Evolutionary conservation across 2,329 filamentous ascomycete species (phyloP).

Genomic region (Ascochyta rabiei): DNA sequence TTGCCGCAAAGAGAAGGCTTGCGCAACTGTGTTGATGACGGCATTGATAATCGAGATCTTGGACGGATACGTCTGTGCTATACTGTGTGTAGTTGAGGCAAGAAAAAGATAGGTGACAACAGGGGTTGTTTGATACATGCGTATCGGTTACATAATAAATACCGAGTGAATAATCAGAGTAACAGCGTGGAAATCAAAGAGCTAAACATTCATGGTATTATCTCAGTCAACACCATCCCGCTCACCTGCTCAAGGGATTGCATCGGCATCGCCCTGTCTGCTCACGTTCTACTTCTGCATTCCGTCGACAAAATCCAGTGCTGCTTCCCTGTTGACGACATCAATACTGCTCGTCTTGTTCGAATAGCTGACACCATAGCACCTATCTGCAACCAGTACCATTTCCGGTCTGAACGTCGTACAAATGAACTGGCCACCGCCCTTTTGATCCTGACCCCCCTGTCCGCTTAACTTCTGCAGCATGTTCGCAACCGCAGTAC

Average conservation of each 20-base stretch:
- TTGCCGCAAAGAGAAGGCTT: neutral
- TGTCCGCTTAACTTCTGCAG: constrained; percentile 63
- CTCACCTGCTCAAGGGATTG: neutral
- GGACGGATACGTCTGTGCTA: neutral
- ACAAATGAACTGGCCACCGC: constrained; percentile 87
- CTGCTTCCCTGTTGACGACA: constrained; percentile 84
- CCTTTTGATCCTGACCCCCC: constrained; percentile 49
- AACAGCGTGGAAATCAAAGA: too few relatives aligned
- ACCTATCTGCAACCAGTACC: constrained; percentile 92
- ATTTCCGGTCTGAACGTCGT: constrained; percentile 98
- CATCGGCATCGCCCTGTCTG: too few relatives aligned
- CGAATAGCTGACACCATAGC: constrained; percentile 90
- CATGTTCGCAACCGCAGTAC: constrained; percentile 91
- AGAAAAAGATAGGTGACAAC: neutral
- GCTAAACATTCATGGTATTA: neutral
- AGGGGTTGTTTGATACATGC: neutral
- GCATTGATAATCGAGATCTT: neutral
- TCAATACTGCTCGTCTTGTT: constrained; percentile 96
- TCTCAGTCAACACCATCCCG: neutral
- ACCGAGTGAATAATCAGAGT: too few relatives aligned
- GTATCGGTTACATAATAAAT: too few relatives aligned
- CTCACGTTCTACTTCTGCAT: constrained; percentile 58
- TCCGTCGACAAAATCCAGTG: constrained; percentile 91
- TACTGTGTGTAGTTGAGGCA: neutral
- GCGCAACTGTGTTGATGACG: neutral